These are phyloP conservation scores for Solanum aculeatissimum DNA, from an alignment of 305 asterid genomes.

Conservation along the genomic window DNA sequence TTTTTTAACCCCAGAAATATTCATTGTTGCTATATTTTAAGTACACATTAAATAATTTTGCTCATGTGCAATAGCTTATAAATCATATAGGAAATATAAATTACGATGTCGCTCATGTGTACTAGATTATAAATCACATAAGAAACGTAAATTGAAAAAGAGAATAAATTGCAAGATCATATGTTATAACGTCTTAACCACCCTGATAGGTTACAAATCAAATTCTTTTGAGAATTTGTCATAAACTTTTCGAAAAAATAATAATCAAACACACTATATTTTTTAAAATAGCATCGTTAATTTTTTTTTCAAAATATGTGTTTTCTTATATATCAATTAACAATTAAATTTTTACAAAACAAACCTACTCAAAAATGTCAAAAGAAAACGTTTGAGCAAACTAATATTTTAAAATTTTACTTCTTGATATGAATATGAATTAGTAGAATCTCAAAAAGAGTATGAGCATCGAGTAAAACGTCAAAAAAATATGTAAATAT, in stretches of 20 bases:
- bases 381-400: too few species aligned
- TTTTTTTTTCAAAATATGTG: not conserved
- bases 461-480: not conserved
- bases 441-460: not conserved
- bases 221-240: not conserved
- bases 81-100: not conserved
- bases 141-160: not conserved
- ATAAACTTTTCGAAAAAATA: not conserved
- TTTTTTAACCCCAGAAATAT: not conserved
- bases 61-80: not conserved
- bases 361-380: too few species aligned
- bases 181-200: not conserved
- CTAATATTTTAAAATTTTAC: not conserved
- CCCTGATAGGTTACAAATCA: not conserved
- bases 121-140: not conserved
- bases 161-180: accelerated
- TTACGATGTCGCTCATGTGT: not conserved
- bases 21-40: not conserved
- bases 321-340: not conserved
- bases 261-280: not conserved
- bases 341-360: not conserved
- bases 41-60: not conserved
- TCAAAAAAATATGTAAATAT: not conserved
- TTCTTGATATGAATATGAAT: not conserved
- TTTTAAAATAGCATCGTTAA: not conserved